A percentile compares a stretch with the other conserved stretches of the same genome.
Evolutionary conservation across 2,329 filamentous ascomycete genomes (phyloP).

Genomic region (Claviceps africana): DNA sequence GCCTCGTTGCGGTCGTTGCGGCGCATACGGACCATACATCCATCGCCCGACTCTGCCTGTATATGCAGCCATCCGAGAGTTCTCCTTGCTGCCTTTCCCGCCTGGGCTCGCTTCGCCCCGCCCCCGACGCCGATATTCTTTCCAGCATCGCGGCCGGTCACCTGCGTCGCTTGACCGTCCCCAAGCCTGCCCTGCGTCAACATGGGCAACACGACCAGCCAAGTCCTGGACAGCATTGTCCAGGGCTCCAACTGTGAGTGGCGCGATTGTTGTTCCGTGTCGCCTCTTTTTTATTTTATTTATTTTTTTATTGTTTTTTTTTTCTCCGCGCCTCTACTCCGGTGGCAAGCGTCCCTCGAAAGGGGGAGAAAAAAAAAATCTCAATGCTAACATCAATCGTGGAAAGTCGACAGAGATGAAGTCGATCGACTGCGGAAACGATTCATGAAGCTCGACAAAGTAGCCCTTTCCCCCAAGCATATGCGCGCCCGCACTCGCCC

Average conservation of each 20-base stretch:
- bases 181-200: conserved; percentile 4
- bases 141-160: background rate
- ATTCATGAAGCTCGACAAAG: conserved; percentile 99
- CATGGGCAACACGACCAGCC: conserved; percentile 57
- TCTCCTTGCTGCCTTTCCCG: background rate
- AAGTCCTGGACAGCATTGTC: conserved; percentile 87
- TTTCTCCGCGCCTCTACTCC: no score
- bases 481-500: background rate
- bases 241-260: conserved; percentile 82
- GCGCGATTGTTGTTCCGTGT: background rate
- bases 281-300: no score
- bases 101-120: background rate
- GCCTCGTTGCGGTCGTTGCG: no score
- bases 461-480: conserved; percentile 18
- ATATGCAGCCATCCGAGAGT: no score
- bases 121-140: background rate
- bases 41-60: no score
- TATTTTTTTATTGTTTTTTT: background rate
- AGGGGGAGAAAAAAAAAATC: background rate
- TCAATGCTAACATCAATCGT: conserved; percentile 5
- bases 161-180: background rate
- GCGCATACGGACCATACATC: background rate
- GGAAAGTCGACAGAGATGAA: conserved; percentile 83
- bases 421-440: conserved; percentile 90
- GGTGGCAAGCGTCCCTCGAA: no score